Percentiles rank a stretch among this genome's conserved stretches.
These are phyloP conservation scores for Alternaria arbusti DNA, from an alignment of 2,329 filamentous ascomycete genomes.

Conservation along the genomic window DNA sequence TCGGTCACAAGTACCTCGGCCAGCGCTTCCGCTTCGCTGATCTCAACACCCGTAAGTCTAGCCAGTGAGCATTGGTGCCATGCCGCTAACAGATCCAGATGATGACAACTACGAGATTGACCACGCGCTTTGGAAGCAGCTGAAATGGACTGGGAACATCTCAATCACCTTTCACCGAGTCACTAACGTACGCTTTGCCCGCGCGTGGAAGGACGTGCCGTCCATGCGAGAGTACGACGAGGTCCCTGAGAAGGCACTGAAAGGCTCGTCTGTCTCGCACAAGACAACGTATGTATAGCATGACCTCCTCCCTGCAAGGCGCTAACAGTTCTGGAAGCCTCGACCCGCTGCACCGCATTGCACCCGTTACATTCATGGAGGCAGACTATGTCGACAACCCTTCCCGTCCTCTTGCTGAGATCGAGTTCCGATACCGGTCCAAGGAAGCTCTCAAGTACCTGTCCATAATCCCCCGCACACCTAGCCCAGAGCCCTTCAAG, in stretches of 20 bases:
- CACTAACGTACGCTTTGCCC: neutral
- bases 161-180: neutral
- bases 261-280: constrained; percentile 7
- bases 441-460: constrained; percentile 33
- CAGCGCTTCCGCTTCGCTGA: constrained; percentile 6
- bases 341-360: neutral
- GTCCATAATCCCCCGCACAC: constrained; percentile 29
- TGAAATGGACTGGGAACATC: neutral
- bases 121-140: neutral
- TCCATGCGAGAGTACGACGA: neutral
- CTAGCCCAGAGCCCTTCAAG: constrained; percentile 19
- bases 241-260: constrained; percentile 11
- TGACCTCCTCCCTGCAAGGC: neutral
- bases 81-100: neutral
- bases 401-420: constrained; percentile 14
- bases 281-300: constrained; percentile 1
- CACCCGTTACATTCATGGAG: constrained; percentile 1
- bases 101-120: neutral
- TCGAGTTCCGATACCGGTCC: constrained; percentile 25
- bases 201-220: neutral
- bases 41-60: constrained; percentile 3
- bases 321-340: neutral
- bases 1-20: neutral
- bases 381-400: constrained; percentile 1
- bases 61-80: neutral